Percentiles rank a stretch among this genome's conserved stretches.
Evolutionary conservation across 2,329 filamentous ascomycete species (phyloP).

Genomic region (Cryphonectria radicalis): DNA sequence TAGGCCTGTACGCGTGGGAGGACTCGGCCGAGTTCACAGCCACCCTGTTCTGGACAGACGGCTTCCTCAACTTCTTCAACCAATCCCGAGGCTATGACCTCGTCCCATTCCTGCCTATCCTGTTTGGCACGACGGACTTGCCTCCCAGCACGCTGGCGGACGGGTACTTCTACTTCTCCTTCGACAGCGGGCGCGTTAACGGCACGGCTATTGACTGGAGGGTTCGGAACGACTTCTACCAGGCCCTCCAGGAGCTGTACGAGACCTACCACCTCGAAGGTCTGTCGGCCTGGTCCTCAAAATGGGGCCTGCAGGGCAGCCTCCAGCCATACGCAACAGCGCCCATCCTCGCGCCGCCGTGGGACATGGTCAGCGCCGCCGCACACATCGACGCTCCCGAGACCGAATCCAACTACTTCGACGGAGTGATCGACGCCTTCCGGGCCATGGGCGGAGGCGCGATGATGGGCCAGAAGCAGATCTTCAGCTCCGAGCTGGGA

Average conservation of each 20-base stretch:
- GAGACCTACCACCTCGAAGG: constrained; percentile 21
- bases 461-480: constrained; percentile 22
- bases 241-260: constrained; percentile 20
- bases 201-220: constrained; percentile 16
- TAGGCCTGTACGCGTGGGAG: constrained; percentile 22
- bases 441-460: constrained; percentile 20
- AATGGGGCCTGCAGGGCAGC: constrained; percentile 19
- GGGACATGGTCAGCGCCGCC: constrained; percentile 23
- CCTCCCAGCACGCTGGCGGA: constrained; percentile 17
- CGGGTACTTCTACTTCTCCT: constrained; percentile 17
- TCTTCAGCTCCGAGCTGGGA: constrained; percentile 20
- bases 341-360: constrained; percentile 15
- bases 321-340: constrained; percentile 22
- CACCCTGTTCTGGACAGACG: constrained; percentile 23
- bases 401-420: constrained; percentile 26
- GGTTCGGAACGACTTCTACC: constrained; percentile 23
- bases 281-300: constrained; percentile 14
- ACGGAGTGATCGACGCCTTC: constrained; percentile 21
- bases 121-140: constrained; percentile 19
- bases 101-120: constrained; percentile 17
- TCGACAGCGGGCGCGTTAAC: constrained; percentile 1
- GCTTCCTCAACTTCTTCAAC: constrained; percentile 18
- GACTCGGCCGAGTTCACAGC: constrained; percentile 22
- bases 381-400: constrained; percentile 24
- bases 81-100: constrained; percentile 16